Conservation (phyloP, 805 yeast species). For the Wickerhamiella domercqiae region DNA sequence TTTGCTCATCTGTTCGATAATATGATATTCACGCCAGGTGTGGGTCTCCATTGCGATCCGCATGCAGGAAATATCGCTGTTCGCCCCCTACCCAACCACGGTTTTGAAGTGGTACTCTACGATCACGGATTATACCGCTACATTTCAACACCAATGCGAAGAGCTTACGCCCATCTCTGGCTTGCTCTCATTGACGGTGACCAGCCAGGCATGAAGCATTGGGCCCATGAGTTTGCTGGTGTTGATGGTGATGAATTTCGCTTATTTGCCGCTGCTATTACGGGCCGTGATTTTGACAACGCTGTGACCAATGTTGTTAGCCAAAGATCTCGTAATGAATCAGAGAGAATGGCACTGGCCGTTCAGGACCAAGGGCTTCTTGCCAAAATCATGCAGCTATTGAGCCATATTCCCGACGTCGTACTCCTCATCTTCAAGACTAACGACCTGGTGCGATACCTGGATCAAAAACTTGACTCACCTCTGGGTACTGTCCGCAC, state of each 20-base stretch:
- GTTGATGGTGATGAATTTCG: constrained; percentile 65
- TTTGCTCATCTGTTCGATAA: constrained; percentile 80
- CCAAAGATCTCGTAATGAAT: constrained; percentile 45
- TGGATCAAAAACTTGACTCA: constrained; percentile 68
- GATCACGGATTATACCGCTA: constrained; percentile 91
- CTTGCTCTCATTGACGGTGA: constrained; percentile 65
- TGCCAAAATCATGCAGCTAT: constrained; percentile 60
- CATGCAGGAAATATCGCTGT: constrained; percentile 96
- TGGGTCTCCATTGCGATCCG: constrained; percentile 93
- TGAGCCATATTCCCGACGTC: constrained; percentile 68
- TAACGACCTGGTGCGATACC: constrained; percentile 76
- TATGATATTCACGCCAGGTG: constrained; percentile 90
- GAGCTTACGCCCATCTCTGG: constrained; percentile 88
- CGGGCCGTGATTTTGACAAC: constrained; percentile 77
- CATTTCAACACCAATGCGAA: constrained; percentile 59
- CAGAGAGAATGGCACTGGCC: constrained; percentile 47
- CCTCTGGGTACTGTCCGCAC: constrained; percentile 82
- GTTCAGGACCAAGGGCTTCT: constrained; percentile 45
- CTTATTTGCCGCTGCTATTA: constrained; percentile 80
- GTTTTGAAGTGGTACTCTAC: constrained; percentile 74
- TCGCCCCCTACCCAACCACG: constrained; percentile 26
- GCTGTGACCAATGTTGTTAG: constrained; percentile 48
- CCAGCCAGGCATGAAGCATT: constrained; percentile 45
- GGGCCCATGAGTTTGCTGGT: constrained; percentile 68
- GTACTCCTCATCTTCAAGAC: constrained; percentile 82